These are phyloP conservation scores for Xylariaceae sp. DNA, from an alignment of 2,329 filamentous ascomycete species.

Conservation along the genomic window DNA sequence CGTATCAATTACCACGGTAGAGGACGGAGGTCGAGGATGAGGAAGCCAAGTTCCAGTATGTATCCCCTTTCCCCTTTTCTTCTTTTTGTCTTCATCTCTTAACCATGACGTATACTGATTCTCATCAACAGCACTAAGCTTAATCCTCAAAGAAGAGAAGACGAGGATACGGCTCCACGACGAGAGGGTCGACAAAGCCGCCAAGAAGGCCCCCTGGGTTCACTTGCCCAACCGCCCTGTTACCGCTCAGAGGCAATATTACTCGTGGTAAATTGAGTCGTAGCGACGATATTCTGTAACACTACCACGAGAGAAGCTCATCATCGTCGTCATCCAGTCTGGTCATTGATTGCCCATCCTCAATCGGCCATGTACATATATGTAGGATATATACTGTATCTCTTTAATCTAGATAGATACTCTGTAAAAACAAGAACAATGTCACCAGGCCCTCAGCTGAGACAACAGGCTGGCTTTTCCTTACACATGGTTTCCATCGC, in stretches of 20 bases:
- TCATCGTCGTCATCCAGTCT: neutral
- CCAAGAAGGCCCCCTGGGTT: slow-evolving; percentile 75
- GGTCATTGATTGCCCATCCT: neutral
- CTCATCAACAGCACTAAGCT: slow-evolving; percentile 56
- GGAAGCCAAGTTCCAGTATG: slow-evolving; percentile 71
- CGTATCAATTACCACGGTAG: slow-evolving; percentile 70
- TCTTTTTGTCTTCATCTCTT: neutral
- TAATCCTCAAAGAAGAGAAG: slow-evolving; percentile 90
- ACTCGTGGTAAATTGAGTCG: slow-evolving; percentile 70
- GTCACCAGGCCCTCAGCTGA: too few species aligned
- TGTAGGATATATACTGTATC: slow-evolving; percentile 18
- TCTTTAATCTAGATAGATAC: too few species aligned
- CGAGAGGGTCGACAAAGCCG: slow-evolving; percentile 72
- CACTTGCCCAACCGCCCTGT: slow-evolving; percentile 84
- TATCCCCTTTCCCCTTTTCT: slow-evolving; percentile 24
- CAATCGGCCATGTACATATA: slow-evolving; percentile 16
- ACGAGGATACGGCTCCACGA: slow-evolving; percentile 77
- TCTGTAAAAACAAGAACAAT: neutral
- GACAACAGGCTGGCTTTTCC: too few species aligned
- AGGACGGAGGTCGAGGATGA: slow-evolving; percentile 64
- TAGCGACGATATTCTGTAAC: neutral
- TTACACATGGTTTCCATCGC: too few species aligned
- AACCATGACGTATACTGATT: slow-evolving; percentile 17
- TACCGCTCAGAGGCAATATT: slow-evolving; percentile 81
- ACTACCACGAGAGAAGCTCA: too few species aligned